Evolutionary conservation across 148 eudicot genomes (phyloP).

Genomic region (Vaccinium corymbosum): DNA sequence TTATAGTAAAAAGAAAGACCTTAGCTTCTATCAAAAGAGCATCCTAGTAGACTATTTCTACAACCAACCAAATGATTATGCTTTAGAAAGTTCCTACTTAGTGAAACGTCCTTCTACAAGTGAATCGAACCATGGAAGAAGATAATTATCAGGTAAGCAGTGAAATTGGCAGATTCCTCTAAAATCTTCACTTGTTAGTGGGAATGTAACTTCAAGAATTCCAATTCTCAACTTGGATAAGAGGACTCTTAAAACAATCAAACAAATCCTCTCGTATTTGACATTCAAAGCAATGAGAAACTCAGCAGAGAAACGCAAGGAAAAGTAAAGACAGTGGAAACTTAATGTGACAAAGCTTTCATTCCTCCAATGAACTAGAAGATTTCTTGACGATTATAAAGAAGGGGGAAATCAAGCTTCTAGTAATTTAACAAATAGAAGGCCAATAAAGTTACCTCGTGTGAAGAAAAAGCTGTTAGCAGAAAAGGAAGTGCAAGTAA

Average conservation of each 20-base stretch:
- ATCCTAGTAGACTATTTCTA: not conserved
- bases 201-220: not conserved
- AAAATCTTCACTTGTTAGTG: slow-evolving; percentile 1
- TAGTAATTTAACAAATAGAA: slow-evolving; percentile 14
- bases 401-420: not conserved
- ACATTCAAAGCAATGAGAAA: not conserved
- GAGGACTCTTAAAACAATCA: not conserved
- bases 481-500: slow-evolving; percentile 48
- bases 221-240: not conserved
- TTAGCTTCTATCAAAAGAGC: not conserved
- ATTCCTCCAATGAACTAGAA: slow-evolving; percentile 5
- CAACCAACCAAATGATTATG: not conserved
- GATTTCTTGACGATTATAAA: not conserved
- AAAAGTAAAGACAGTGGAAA: not conserved
- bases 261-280: not conserved
- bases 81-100: not conserved
- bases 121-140: not conserved
- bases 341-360: not conserved
- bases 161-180: not conserved
- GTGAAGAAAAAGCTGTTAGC: slow-evolving; percentile 44
- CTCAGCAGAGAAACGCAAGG: not conserved
- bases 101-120: not conserved
- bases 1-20: too few relatives aligned
- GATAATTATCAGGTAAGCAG: not conserved
- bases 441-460: slow-evolving; percentile 29